Base-by-base conservation (phyloP, 2,329 filamentous ascomycete genomes). In the Domatiomyces globalis region DNA sequence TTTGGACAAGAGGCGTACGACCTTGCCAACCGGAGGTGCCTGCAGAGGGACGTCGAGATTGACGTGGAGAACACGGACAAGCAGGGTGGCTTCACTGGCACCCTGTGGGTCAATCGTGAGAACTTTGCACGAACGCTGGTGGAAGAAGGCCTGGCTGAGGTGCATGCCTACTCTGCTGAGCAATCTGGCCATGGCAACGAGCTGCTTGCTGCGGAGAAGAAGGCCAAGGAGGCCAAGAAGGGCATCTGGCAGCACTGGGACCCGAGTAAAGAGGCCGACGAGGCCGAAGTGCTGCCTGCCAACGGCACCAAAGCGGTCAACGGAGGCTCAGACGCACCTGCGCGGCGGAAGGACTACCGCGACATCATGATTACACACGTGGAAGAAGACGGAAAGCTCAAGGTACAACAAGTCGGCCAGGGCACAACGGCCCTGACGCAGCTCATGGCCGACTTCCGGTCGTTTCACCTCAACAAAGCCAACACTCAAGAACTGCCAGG, bases 31-130 rank as follows among this genome's bases (percentile, higher is more conserved):
- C 83, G 80, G 62, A 81, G 89, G 52, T 88, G 85, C 71, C 85
- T 88, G 73, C 92, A 98, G 73, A 83, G 92, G 50, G 92, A 98
- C 67, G 89, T 92, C 47, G 90, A 96, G 69, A 86, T 98, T 53
- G 89, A 98, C 62, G 84, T 98, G 18, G 83, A 95, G 66, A 88
- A 89, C 62, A 85, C 87, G 60, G 92, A 98, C 75, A 96, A 95
- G 75, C 83, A 92, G 22, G 92, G 92, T 62, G 92, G 92, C 39
- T 98, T 98, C 73, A 96, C 98, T 60, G 92, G 92, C 51, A 86
- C 87, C 12, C 76, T 98, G 20, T 95, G 88, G 67, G 79, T 98
- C 66, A 90, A 88, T 73, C 85, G 89, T 49, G 90, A 96, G 70
- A 96, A 86, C 72, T 94, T 98, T 64, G 87, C 89, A 63, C 95